These are phyloP conservation scores for Arthrobotrys megalospora DNA, from an alignment of 2,329 filamentous ascomycete genomes.

Conservation along the genomic window DNA sequence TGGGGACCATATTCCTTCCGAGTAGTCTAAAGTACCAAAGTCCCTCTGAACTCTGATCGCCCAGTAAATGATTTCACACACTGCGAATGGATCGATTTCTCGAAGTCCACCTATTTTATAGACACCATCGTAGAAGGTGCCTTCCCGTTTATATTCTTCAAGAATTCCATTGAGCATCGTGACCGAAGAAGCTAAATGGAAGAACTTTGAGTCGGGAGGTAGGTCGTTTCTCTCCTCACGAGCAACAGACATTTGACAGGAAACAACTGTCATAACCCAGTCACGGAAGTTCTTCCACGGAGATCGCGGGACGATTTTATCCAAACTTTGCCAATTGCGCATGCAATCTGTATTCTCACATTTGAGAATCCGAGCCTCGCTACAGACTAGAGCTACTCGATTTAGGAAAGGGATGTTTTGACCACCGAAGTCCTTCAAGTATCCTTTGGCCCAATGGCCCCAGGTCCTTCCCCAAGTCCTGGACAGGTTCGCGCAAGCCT, in stretches of 20 bases:
- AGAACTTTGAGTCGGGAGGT: conserved; percentile 9
- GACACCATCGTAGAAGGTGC: conserved; percentile 10
- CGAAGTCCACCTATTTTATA: not conserved
- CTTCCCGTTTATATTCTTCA: conserved; percentile 14
- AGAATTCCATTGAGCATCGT: conserved; percentile 5
- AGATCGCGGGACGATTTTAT: conserved; percentile 5
- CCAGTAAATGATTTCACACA: conserved; percentile 15
- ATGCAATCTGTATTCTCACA: conserved; percentile 9
- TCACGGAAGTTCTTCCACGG: conserved; percentile 20
- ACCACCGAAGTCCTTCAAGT: conserved; percentile 6
- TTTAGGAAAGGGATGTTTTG: conserved; percentile 15
- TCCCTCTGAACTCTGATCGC: not conserved
- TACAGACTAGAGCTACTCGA: conserved; percentile 7
- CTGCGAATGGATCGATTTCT: not conserved
- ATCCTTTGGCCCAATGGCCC: conserved; percentile 5
- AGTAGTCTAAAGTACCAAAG: conserved; percentile 2
- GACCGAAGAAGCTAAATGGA: conserved; percentile 5
- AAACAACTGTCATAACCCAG: conserved; percentile 22
- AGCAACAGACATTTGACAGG: conserved; percentile 20
- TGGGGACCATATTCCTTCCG: conserved; percentile 16
- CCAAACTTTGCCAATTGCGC: not conserved
- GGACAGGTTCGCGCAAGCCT: conserved; percentile 6
- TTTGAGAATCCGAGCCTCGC: conserved; percentile 2
- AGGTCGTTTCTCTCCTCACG: not conserved
- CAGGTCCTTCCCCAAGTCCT: conserved; percentile 5